Evolutionary conservation across 176 grass and related monocot genomes (phyloP).

Genomic region (Oryza glumipatula): DNA sequence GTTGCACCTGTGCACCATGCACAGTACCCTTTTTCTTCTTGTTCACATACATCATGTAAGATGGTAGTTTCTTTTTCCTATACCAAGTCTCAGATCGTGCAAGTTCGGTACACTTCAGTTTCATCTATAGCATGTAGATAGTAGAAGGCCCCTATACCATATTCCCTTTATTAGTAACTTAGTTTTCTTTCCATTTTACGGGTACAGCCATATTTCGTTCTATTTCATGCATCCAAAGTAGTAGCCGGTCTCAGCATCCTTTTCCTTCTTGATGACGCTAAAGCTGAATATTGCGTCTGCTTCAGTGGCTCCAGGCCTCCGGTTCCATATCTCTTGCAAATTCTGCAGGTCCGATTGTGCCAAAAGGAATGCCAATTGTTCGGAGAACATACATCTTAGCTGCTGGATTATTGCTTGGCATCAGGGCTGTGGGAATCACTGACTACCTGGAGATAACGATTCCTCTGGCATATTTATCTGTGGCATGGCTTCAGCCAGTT

Average conservation of each 20-base stretch:
- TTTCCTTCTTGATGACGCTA: not conserved
- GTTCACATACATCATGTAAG: not conserved
- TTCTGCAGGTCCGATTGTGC: conserved; percentile 24
- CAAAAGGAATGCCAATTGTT: not conserved
- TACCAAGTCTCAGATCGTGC: not conserved
- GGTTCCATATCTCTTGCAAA: conserved; percentile 26
- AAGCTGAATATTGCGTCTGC: conserved; percentile 1
- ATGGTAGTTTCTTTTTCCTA: not conserved
- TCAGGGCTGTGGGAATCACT: conserved; percentile 20
- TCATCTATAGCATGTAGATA: not conserved
- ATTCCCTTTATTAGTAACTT: not conserved
- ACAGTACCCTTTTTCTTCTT: not conserved
- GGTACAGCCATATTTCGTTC: not conserved
- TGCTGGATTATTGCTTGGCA: conserved; percentile 3
- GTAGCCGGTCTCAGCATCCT: not conserved
- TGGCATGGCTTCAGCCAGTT: conserved; percentile 3
- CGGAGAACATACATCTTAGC: not conserved
- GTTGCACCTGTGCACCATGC: not conserved
- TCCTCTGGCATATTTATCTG: conserved; percentile 34
- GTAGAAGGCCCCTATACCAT: conserved; percentile 4
- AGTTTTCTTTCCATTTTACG: not conserved
- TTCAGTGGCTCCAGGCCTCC: conserved; percentile 30
- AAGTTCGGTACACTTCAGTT: not conserved
- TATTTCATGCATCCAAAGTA: not conserved
- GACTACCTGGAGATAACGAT: conserved; percentile 30